These are phyloP conservation scores for Arbutus unedo DNA, from an alignment of 148 eudicot species.

Conservation along the genomic window DNA sequence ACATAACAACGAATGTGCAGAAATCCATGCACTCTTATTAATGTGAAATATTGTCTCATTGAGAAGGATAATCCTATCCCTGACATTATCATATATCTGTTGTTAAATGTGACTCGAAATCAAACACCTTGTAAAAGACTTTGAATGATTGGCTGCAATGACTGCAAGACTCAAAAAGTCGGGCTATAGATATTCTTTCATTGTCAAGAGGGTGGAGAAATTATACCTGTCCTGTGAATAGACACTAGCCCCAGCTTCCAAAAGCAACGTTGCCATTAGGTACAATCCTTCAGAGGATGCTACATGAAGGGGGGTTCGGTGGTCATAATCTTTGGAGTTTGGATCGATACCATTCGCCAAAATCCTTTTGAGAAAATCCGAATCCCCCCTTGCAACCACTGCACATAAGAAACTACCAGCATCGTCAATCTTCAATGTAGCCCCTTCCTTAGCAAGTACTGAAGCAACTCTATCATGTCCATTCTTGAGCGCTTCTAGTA, in stretches of 20 bases:
- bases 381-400: conserved; percentile 59
- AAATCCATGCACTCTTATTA: background rate
- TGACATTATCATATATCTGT: background rate
- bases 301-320: conserved; percentile 77
- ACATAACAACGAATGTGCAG: background rate
- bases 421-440: conserved; percentile 52
- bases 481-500: conserved; percentile 76
- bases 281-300: conserved; percentile 77
- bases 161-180: background rate
- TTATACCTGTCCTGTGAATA: conserved; percentile 67
- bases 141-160: background rate
- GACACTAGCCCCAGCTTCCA: conserved; percentile 82
- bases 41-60: background rate
- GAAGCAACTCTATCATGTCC: conserved; percentile 73
- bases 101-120: background rate
- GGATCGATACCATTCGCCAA: conserved; percentile 69
- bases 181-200: background rate
- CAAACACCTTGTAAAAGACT: background rate
- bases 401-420: conserved; percentile 67
- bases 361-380: conserved; percentile 54
- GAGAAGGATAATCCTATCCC: background rate
- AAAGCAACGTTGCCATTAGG: conserved; percentile 63
- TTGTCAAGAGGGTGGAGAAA: background rate
- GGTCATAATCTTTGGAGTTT: conserved; percentile 72
- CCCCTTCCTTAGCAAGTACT: conserved; percentile 53